A percentile compares a stretch with the other conserved stretches of the same genome.
phyloP scores from a whole-genome alignment of 2,329 filamentous ascomycete species.

The Phaeoacremonium minimum region DNA sequence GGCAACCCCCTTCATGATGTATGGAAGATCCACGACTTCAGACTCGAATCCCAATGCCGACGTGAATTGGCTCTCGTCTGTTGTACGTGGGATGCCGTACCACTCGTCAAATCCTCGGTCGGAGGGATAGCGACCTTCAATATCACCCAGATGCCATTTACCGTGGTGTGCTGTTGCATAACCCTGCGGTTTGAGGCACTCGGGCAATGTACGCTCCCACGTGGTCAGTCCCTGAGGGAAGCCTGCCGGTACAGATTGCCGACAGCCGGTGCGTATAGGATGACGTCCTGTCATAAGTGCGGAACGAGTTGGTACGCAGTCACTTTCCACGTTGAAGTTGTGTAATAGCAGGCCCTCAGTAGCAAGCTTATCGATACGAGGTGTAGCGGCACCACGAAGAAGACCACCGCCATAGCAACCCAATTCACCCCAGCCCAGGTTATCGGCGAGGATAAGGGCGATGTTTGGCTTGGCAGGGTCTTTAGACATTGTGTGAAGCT shows the following conservation, averaged over 20 bases:
- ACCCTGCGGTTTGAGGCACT: constrained; percentile 19
- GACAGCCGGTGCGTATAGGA: constrained; percentile 27
- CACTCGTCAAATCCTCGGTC: constrained; percentile 31
- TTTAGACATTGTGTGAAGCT: constrained; percentile 14
- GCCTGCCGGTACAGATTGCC: constrained; percentile 24
- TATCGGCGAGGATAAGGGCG: constrained; percentile 27
- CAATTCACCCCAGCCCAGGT: constrained; percentile 30
- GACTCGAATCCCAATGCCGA: constrained; percentile 22
- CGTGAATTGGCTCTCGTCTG: constrained; percentile 29
- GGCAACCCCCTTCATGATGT: constrained; percentile 25
- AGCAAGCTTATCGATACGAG: constrained; percentile 24
- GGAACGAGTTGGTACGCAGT: constrained; percentile 27
- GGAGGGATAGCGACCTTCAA: constrained; percentile 26
- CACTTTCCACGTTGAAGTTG: constrained; percentile 32
- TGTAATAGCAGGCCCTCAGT: constrained; percentile 24
- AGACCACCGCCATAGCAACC: constrained; percentile 26
- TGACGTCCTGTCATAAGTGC: constrained; percentile 29
- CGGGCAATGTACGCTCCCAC: constrained; percentile 25
- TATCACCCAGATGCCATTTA: constrained; percentile 29
- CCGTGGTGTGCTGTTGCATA: constrained; percentile 26
- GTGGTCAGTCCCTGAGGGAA: constrained; percentile 24
- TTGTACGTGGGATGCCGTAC: constrained; percentile 29
- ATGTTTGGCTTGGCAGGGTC: constrained; percentile 20
- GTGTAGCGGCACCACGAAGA: constrained; percentile 25
- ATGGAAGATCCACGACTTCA: constrained; percentile 25